phyloP scores from a whole-genome alignment of 768 basidiomycete genomes.

The Amanita subjunquillea region DNA sequence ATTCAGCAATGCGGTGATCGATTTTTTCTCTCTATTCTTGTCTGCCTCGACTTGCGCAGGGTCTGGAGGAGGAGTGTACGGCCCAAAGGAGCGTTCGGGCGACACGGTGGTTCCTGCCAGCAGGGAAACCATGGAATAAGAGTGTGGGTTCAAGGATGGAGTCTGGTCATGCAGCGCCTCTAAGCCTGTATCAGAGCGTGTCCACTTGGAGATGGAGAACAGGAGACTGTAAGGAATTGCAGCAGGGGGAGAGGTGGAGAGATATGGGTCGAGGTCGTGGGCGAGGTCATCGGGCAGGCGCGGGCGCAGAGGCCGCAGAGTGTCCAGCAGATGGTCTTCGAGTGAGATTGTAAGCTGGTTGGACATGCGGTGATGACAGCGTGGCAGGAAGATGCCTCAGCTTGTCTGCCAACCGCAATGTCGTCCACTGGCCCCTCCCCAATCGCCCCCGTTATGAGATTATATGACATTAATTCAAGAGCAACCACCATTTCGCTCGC shows the following conservation, averaged over 20 bases:
- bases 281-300: slow-evolving; percentile 37
- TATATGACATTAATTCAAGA: slow-evolving; percentile 28
- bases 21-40: slow-evolving; percentile 45
- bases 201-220: slow-evolving; percentile 55
- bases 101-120: slow-evolving; percentile 75
- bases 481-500: slow-evolving; percentile 21
- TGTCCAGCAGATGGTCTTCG: slow-evolving; percentile 48
- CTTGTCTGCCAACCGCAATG: slow-evolving; percentile 4
- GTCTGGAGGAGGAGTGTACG: slow-evolving; percentile 32
- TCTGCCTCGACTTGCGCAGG: slow-evolving; percentile 37
- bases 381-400: not conserved
- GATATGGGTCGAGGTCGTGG: slow-evolving; percentile 27
- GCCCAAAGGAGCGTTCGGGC: slow-evolving; percentile 60
- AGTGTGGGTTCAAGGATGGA: slow-evolving; percentile 36
- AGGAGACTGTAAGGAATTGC: slow-evolving; percentile 57
- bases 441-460: slow-evolving; percentile 18
- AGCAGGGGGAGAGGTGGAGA: slow-evolving; percentile 24
- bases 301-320: slow-evolving; percentile 32
- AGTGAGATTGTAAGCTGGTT: slow-evolving; percentile 52
- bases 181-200: slow-evolving; percentile 41
- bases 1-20: slow-evolving; percentile 63
- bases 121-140: slow-evolving; percentile 63
- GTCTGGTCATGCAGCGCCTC: slow-evolving; percentile 24
- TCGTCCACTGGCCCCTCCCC: slow-evolving; percentile 4
- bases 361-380: slow-evolving; percentile 5